phyloP scores from a whole-genome alignment of 352 stramenopile species.

The Pythium insidiosum region DNA sequence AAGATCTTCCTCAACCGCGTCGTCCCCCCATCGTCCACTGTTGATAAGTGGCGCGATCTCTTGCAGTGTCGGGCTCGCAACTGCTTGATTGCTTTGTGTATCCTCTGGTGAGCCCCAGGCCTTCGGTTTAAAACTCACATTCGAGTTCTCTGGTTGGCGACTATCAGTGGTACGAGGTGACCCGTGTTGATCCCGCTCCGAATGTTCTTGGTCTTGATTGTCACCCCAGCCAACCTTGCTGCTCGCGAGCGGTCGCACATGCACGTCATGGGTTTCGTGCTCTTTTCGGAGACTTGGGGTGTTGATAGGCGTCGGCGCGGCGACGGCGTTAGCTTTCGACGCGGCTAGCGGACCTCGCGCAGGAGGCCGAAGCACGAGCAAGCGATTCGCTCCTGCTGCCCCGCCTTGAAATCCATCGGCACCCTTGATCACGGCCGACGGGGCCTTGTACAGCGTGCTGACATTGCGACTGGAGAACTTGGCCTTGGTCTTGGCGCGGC shows the following conservation, averaged over 20 bases:
- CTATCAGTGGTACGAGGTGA: too few species aligned
- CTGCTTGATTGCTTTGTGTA: neutral
- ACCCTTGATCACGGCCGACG: slow-evolving; percentile 7
- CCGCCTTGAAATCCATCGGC: too few species aligned
- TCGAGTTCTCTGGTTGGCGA: slow-evolving; percentile 1
- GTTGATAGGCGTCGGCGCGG: slow-evolving; percentile 62
- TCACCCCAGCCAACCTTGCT: slow-evolving; percentile 28
- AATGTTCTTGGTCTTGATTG: slow-evolving; percentile 3
- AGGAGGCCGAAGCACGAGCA: slow-evolving; percentile 39
- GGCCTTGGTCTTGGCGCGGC: slow-evolving; percentile 41
- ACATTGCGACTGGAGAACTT: slow-evolving; percentile 77
- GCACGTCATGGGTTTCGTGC: slow-evolving; percentile 29
- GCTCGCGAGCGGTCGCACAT: slow-evolving; percentile 28
- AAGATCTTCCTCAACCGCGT: slow-evolving; percentile 66
- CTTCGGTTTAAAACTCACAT: neutral
- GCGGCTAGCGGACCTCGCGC: slow-evolving; percentile 2
- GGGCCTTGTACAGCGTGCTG: slow-evolving; percentile 57
- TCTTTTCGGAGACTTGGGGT: slow-evolving; percentile 68
- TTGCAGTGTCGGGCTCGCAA: neutral
- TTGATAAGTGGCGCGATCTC: neutral
- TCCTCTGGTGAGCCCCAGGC: neutral
- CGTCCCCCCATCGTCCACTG: slow-evolving; percentile 56
- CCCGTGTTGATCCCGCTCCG: neutral
- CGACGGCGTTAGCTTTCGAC: slow-evolving; percentile 8
- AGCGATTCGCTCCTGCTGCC: too few species aligned